Conservation (phyloP, 345 rosid genomes). For the Moricandia moricandioides region DNA sequence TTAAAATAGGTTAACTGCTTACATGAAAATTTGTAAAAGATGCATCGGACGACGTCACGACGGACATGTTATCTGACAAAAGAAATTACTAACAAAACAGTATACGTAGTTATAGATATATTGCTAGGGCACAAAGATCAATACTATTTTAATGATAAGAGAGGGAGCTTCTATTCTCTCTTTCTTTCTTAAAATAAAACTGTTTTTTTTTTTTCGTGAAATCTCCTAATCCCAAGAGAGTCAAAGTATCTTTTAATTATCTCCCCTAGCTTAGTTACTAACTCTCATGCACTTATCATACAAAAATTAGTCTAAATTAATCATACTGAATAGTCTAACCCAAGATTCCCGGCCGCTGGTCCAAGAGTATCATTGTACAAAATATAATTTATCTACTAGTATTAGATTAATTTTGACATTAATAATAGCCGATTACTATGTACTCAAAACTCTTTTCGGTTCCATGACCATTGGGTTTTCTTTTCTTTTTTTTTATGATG, state of each 20-base stretch:
- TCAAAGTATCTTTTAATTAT: constrained; percentile 21
- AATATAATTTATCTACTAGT: no score
- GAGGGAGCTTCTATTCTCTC: constrained; percentile 34
- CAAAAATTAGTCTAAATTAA: neutral
- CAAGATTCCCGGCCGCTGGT: constrained; percentile 37
- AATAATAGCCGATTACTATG: no score
- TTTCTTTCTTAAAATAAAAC: constrained; percentile 3
- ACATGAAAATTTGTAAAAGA: neutral
- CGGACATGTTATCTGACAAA: constrained; percentile 8
- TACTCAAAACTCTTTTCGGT: neutral
- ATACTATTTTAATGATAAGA: neutral
- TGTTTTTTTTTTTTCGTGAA: neutral
- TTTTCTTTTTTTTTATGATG: neutral
- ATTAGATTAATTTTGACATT: no score
- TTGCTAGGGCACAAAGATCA: constrained; percentile 22
- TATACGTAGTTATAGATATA: neutral
- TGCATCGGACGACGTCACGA: neutral
- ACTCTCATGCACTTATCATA: constrained; percentile 26
- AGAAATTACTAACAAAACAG: neutral
- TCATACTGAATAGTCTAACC: neutral
- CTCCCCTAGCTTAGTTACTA: constrained; percentile 11
- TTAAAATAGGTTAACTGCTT: neutral
- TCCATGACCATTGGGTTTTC: neutral
- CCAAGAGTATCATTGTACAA: constrained; percentile 4
- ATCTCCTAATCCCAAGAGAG: constrained; percentile 34